Evolutionary conservation across 371 early-diverging fungal genomes (phyloP), one percentile per base, ranked within the genome.

Genomic region (Fennellomyces sp.): DNA sequence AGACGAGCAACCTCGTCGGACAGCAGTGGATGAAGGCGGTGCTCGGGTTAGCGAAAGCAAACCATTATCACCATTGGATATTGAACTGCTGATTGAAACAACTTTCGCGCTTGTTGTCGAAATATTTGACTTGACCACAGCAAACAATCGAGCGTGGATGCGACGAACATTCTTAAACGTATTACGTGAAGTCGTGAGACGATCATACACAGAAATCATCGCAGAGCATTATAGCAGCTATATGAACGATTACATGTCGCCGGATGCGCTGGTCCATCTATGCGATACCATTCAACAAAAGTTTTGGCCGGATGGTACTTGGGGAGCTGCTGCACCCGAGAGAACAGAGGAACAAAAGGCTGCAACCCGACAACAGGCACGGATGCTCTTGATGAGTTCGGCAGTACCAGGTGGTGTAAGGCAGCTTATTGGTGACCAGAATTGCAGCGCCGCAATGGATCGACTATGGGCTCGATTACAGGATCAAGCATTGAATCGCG

Each of bases 121-220:
- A 30, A 73, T 77, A 2, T 80, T 80, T 54, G 75, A 80, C 23
- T 58, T 80, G 4, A 75, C 80, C 1, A 58, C 73, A 0, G 64
- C 73, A n/a, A 80, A 75, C 36, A 75, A 80, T 28, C 68, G 66
- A 35, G 80, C 78, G 0, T 80, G 80, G 80, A 68, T 80, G 72
- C 61, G 80, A 35, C 52, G 80, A 39, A 73, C 80, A 1, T 57
- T 76, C 0, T 56, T 80, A 8, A 80, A 80, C 19, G 26, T 80
- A 3, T 45, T 80, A 7, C 50, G 77, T 19, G 80, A 80, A 51
- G 70, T 80, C 21, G 75, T 80, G 1, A 75, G 80, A 15, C 66
- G 80, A n/a, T 74, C 77, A 0, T 80, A 80, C 45, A 66, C 75
- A 1, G 73, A 80, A 23, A 65, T 74, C 42, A 70, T 80, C 27